These are phyloP conservation scores for Penicillium glabrum DNA, from an alignment of 2,329 filamentous ascomycete species.

Conservation along the genomic window DNA sequence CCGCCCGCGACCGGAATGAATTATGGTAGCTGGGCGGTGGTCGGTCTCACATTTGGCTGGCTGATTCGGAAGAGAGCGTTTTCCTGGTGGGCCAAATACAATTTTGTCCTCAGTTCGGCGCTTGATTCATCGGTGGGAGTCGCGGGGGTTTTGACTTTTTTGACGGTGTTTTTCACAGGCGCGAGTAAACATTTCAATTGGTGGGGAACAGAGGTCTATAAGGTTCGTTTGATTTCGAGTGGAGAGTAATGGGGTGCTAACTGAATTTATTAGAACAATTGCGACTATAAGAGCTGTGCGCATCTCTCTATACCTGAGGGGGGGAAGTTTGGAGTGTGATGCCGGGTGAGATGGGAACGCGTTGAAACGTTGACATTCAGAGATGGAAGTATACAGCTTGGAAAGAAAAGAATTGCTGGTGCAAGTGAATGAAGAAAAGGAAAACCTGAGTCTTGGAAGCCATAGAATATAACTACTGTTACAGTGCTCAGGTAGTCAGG, in stretches of 20 bases:
- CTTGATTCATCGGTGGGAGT: conserved; percentile 50
- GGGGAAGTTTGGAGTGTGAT: too few species aligned
- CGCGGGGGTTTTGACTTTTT: conserved; percentile 28
- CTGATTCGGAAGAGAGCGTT: conserved; percentile 60
- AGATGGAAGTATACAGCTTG: too few species aligned
- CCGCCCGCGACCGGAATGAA: conserved; percentile 54
- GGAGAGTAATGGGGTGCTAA: background rate
- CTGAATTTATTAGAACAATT: background rate
- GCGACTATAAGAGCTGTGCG: background rate
- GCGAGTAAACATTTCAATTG: conserved; percentile 22
- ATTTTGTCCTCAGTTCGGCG: conserved; percentile 69
- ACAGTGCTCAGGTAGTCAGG: too few species aligned
- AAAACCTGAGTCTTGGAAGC: too few species aligned
- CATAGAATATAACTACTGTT: too few species aligned
- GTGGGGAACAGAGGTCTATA: conserved; percentile 25
- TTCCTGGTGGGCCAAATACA: conserved; percentile 55
- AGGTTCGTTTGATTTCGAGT: conserved; percentile 9
- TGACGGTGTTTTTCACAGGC: conserved; percentile 27
- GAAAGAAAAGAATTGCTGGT: too few species aligned
- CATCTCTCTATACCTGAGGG: too few species aligned
- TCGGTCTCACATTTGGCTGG: conserved; percentile 63
- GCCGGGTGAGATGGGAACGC: too few species aligned
- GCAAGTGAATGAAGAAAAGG: too few species aligned
- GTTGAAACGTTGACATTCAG: too few species aligned
- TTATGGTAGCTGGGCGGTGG: too few species aligned